phyloP scores from a whole-genome alignment of 331 rosid species.

The Arachis monticola region DNA sequence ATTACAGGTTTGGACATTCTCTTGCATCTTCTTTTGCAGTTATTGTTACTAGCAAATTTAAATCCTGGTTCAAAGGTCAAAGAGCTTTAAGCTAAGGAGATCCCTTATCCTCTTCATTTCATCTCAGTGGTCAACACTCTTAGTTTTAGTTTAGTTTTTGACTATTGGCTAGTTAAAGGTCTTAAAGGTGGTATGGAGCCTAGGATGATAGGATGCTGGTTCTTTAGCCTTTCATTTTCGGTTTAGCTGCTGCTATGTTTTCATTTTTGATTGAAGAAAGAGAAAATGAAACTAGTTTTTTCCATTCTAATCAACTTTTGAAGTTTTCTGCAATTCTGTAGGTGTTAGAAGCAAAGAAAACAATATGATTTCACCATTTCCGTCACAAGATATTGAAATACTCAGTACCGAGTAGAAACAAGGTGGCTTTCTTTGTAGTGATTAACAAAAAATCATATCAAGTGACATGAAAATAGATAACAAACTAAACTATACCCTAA shows the following conservation, averaged over 20 bases:
- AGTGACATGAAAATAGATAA: neutral
- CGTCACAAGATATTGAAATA: neutral
- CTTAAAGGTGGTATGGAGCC: no score
- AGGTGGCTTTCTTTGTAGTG: neutral
- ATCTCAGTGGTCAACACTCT: no score
- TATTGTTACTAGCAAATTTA: no score
- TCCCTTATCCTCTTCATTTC: no score
- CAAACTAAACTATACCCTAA: neutral
- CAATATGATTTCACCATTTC: neutral
- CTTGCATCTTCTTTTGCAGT: conserved; percentile 1
- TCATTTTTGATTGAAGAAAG: neutral
- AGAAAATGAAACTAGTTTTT: no score
- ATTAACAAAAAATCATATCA: neutral
- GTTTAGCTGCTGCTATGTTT: neutral
- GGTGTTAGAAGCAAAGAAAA: neutral
- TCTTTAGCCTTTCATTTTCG: neutral
- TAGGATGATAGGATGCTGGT: neutral
- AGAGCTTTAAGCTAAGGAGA: no score
- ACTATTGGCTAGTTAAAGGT: no score
- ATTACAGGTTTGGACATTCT: conserved; percentile 58
- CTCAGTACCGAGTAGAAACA: neutral
- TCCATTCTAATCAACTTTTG: neutral
- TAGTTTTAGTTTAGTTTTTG: no score
- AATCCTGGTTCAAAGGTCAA: no score
- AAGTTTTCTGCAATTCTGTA: neutral